A percentile compares a stretch with the other conserved stretches of the same genome.
Evolutionary conservation across 805 yeast species (phyloP).

Genomic region (Candida coquimbonensis): DNA sequence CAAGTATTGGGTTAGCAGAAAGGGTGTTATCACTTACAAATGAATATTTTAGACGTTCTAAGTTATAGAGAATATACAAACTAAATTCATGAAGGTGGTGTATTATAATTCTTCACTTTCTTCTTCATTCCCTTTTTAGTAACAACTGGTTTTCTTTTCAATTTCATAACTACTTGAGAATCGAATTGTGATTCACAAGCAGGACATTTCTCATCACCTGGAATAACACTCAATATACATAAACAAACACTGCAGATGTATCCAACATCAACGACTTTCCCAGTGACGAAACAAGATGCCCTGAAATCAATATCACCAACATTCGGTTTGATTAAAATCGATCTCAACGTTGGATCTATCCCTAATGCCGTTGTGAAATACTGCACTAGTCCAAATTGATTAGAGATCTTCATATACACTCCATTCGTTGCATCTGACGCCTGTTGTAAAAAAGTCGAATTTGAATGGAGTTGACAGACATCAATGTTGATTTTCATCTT

Average conservation of each 20-base stretch:
- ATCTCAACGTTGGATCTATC: slow-evolving; percentile 77
- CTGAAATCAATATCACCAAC: slow-evolving; percentile 77
- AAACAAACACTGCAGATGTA: slow-evolving; percentile 93
- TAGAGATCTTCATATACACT: slow-evolving; percentile 61
- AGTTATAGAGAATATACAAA: slow-evolving; percentile 6
- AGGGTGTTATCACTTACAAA: slow-evolving; percentile 33
- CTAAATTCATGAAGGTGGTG: background rate
- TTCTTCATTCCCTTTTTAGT: slow-evolving; percentile 28
- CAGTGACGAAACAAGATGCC: slow-evolving; percentile 89
- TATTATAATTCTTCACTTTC: slow-evolving; percentile 25
- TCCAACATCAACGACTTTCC: slow-evolving; percentile 87
- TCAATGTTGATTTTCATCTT: slow-evolving; percentile 86
- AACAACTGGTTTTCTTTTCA: slow-evolving; percentile 57
- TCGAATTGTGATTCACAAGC: slow-evolving; percentile 82
- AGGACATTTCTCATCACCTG: slow-evolving; percentile 67
- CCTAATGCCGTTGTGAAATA: slow-evolving; percentile 76
- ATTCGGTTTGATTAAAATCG: slow-evolving; percentile 74
- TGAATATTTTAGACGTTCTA: slow-evolving; percentile 20
- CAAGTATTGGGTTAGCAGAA: slow-evolving; percentile 58
- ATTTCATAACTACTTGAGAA: slow-evolving; percentile 45
- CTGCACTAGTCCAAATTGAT: slow-evolving; percentile 75
- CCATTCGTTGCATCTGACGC: slow-evolving; percentile 95
- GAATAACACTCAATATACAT: slow-evolving; percentile 67
- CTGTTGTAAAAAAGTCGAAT: slow-evolving; percentile 85
- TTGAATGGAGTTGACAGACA: slow-evolving; percentile 70